Evolutionary conservation across 192 early-diverging fungal species (phyloP).

Genomic region (Backusella psychrophila): DNA sequence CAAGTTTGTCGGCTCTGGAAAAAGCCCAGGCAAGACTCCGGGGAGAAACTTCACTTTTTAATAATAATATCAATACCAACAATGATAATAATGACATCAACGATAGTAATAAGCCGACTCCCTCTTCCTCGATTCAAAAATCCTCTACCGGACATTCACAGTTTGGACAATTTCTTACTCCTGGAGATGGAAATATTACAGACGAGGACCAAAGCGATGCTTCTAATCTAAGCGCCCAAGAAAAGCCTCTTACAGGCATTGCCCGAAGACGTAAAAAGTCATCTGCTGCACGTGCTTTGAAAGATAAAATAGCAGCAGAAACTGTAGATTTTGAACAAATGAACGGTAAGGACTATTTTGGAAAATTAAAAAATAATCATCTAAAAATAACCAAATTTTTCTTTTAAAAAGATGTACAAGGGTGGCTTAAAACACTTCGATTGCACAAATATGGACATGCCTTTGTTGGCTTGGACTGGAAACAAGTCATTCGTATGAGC

Average conservation of each 20-base stretch:
- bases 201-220: slow-evolving; percentile 18
- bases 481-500: slow-evolving; percentile 29
- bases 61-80: not conserved
- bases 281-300: slow-evolving; percentile 32
- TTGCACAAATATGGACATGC: slow-evolving; percentile 38
- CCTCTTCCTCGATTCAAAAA: not conserved
- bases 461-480: slow-evolving; percentile 30
- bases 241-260: slow-evolving; percentile 21
- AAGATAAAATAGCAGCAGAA: slow-evolving; percentile 37
- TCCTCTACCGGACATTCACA: not conserved
- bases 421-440: slow-evolving; percentile 32
- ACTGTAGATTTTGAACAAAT: slow-evolving; percentile 35
- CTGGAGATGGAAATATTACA: not conserved
- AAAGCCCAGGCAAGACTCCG: slow-evolving; percentile 22
- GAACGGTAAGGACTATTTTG: slow-evolving; percentile 19
- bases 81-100: not conserved
- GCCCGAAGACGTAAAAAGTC: slow-evolving; percentile 31
- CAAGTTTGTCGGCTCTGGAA: slow-evolving; percentile 18
- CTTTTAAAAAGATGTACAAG: slow-evolving; percentile 27
- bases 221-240: not conserved
- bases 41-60: slow-evolving; percentile 7
- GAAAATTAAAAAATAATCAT: not conserved
- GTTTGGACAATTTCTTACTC: not conserved
- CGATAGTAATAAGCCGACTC: not conserved
- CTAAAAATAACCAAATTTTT: not conserved